Base-by-base conservation (phyloP, 345 rosid species). In the Arabidopsis suecica region DNA sequence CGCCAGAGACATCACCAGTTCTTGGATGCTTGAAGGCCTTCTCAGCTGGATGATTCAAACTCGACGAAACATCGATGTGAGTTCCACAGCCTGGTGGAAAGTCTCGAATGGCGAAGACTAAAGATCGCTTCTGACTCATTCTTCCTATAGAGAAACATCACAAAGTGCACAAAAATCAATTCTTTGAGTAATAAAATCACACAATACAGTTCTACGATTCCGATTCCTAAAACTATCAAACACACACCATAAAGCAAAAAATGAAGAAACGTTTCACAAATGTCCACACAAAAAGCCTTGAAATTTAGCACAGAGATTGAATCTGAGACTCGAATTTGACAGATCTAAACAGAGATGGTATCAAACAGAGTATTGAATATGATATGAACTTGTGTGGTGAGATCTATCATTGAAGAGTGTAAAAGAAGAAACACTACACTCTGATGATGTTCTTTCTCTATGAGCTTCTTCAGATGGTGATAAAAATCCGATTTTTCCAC, bases 51-150 rank as follows among this genome's bases (percentile, higher is more conserved):
- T 13, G 58, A 22, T 51, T 2, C 4, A 16, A 53, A 4, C 14
- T 33, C 30, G 44, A 23, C 3, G 45, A 9, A 13, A 12, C 47
- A 51, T 48, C 16, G 14, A 49, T 1, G 0, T 23, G 60, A 36
- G 61, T 30, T 38, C 73, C 79, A 67, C 79, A 67, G 1, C 62
- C 68, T 0, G 14, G 23, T 59, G 79, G 79, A 30, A 38, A 75
- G 49, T 75, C 61, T 59, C 73, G 36, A 50, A 40, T 2, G 0
- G 79, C 61, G 37, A 11, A 75, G 34, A 75, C 73, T 23, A 34
- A 8, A 20, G 45, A 23, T 59, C 55, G 67, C 50, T 67, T 40
- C 34, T 0, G 50, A 38, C 20, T 20, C 68, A 67, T 59, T 59
- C 3, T 38, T 47, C 67, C 78, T 74, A 42, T 11, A 36, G 14